Evolutionary conservation across 345 rosid species (phyloP), one percentile per base, ranked within the genome.

Genomic region (Aquilaria yunnanensis): DNA sequence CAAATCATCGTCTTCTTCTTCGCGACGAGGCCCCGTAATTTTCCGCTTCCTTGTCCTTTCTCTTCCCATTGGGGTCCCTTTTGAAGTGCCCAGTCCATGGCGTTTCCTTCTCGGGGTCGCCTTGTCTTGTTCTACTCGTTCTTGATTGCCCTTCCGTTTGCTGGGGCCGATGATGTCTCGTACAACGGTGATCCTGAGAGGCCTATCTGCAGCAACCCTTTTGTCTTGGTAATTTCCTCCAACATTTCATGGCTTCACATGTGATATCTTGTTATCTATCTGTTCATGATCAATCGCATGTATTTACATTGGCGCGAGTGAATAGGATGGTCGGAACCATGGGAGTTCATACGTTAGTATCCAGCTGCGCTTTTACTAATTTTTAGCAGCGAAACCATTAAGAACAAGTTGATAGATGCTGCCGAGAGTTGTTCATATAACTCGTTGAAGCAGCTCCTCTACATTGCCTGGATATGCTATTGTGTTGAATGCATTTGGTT

Each of bases 71-170:
- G 23, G 23, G 23, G 23, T 23, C 23, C 23, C 23, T 23, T 23
- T 23, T 23, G 23, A 23, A 23, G 23, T 23, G 43, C 43, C 43
- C 43, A 37, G 8, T 37, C 43, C 8, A 55, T 55, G 59, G 32
- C 59, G 59, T 30, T 55, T 55, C 59, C 59, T 31, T 55, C 59
- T 30, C 41, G 59, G 43, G 9, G 37, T 30, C 59, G 41, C 59
- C 32, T 33, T 32, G 37, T 49, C 16, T 7, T 37, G 59, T 5
- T 55, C 37, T 55, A 9, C 41, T 55, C 12, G 12, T 12, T 31
- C 37, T 34, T 55, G n/a, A 3, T 55, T 9, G 11, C 59, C 9
- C 2, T 55, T 34, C 13, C 59, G 9, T 5, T 55, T 32, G 59
- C 41, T 1, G 29, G 31, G 32, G 41, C 37, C 41, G 41, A 31